Evolutionary conservation across 768 basidiomycete genomes (phyloP).

Genomic region (Trametopsis cervina): DNA sequence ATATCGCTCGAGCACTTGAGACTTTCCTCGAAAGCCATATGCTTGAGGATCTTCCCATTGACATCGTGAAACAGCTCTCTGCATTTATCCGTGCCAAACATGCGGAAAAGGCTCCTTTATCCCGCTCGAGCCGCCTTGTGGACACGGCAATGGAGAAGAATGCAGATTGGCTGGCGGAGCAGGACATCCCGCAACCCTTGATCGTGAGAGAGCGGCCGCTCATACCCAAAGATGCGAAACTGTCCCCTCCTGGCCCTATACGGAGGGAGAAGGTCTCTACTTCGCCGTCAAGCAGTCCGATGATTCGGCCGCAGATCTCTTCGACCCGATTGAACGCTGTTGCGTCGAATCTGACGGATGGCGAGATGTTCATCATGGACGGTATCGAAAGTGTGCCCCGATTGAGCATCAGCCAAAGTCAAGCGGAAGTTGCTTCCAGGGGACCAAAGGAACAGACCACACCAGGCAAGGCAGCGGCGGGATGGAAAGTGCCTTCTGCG

Average conservation of each 20-base stretch:
- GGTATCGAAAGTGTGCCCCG: slow-evolving; percentile 39
- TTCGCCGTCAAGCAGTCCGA: slow-evolving; percentile 22
- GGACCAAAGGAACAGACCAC: not conserved
- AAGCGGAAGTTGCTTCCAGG: no score
- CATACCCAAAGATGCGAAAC: slow-evolving; percentile 20
- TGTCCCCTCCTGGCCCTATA: slow-evolving; percentile 25
- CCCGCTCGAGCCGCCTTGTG: slow-evolving; percentile 49
- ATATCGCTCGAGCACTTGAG: slow-evolving; percentile 81
- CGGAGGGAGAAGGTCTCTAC: slow-evolving; percentile 16
- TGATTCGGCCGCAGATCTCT: slow-evolving; percentile 17
- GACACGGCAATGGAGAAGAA: slow-evolving; percentile 52
- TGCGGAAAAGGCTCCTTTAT: slow-evolving; percentile 53
- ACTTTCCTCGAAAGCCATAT: slow-evolving; percentile 56
- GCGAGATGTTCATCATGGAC: slow-evolving; percentile 85
- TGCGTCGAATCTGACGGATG: slow-evolving; percentile 28
- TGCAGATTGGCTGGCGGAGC: slow-evolving; percentile 59
- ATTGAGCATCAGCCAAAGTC: slow-evolving; percentile 15
- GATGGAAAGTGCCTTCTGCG: slow-evolving; percentile 30
- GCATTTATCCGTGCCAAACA: slow-evolving; percentile 54
- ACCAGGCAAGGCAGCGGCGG: slow-evolving; percentile 12
- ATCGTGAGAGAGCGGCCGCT: slow-evolving; percentile 21
- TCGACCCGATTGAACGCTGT: slow-evolving; percentile 11
- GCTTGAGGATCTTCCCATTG: slow-evolving; percentile 66
- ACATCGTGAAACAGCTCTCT: slow-evolving; percentile 63
- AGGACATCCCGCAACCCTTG: slow-evolving; percentile 62